Base-by-base conservation (phyloP, 805 yeast genomes). In the Yamadazyma kitorensis region DNA sequence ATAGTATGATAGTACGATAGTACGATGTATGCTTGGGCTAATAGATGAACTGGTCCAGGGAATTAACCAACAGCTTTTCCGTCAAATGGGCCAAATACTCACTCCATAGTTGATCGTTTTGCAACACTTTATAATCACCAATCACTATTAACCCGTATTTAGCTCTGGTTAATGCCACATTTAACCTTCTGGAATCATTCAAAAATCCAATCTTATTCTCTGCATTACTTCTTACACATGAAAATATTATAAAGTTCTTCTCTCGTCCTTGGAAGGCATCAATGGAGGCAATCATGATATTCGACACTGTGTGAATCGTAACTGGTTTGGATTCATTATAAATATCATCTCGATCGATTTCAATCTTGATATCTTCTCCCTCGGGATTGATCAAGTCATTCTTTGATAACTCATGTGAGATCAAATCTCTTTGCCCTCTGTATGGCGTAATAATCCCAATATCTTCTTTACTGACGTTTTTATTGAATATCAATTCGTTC, bases 141-240 rank as follows among this genome's bases (percentile, higher is more conserved):
- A 61, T 47, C 17, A 62, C 38, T 12, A 85, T 70, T 43, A 87
- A 57, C 4, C 96, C 96, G 52, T 77, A 86, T 54, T 75, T 81
- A 17, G 96, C 95, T 59, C 96, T 77, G 2, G 96, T 87, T 32
- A 87, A 66, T 4, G 95, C 96, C 37, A 88, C 96, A 55, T 87
- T 87, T 53, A 87, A 57, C 62, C 96, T 82, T 53, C 95, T 71
- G 16, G 88, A 86, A 49, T 87, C 96, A 43, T 80, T 75, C 54
- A 87, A 69, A 59, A 88, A 87, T 5, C 96, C 96, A 47, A 88
- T 83, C 8, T 76, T 74, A 41, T 79, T 81, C 34, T 70, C 70
- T 17, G 77, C 80, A 53, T 87, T 87, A 17, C 94, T 83, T 43
- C 80, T 55, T 17, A 74, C 79, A 49, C 78, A 72, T 5, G 78